Conservation (phyloP, 2,329 filamentous ascomycete species). For the Lasiodiplodia citricola region DNA sequence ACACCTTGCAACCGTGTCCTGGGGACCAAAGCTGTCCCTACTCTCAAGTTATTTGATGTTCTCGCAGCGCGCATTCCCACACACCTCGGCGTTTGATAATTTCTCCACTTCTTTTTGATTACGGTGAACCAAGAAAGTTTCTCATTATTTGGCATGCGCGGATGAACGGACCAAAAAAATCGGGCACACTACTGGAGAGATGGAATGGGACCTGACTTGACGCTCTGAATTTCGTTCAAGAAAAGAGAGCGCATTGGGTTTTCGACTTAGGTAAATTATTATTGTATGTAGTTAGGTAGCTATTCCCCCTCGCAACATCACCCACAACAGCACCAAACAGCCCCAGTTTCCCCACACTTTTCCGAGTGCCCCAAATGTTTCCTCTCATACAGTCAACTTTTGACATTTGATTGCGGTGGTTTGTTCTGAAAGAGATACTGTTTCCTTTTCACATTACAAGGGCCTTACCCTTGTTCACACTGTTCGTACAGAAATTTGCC, state of each 20-base stretch:
- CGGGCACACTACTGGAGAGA: constrained; percentile 14
- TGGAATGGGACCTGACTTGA: constrained; percentile 10
- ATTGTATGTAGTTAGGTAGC: constrained; percentile 25
- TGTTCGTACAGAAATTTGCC: not conserved
- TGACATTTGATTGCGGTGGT: constrained; percentile 2
- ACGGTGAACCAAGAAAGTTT: constrained; percentile 18
- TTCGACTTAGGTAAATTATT: constrained; percentile 13
- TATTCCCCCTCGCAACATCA: constrained; percentile 23
- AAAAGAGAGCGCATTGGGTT: constrained; percentile 17
- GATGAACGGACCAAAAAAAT: constrained; percentile 19
- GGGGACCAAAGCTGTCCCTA: not conserved
- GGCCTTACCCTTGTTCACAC: not conserved
- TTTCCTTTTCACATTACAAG: not conserved
- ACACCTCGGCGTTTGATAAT: constrained; percentile 25
- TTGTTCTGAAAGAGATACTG: constrained; percentile 1
- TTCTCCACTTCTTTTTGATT: constrained; percentile 9
- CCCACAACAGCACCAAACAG: constrained; percentile 7
- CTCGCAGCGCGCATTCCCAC: constrained; percentile 24
- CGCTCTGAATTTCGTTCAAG: not conserved
- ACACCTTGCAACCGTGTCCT: not conserved
- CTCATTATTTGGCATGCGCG: constrained; percentile 13
- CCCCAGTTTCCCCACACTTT: not conserved
- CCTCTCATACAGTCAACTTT: not conserved
- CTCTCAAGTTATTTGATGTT: constrained; percentile 18
- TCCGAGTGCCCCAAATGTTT: not conserved